phyloP scores from a whole-genome alignment of 345 rosid genomes.

The Camelina neglecta region DNA sequence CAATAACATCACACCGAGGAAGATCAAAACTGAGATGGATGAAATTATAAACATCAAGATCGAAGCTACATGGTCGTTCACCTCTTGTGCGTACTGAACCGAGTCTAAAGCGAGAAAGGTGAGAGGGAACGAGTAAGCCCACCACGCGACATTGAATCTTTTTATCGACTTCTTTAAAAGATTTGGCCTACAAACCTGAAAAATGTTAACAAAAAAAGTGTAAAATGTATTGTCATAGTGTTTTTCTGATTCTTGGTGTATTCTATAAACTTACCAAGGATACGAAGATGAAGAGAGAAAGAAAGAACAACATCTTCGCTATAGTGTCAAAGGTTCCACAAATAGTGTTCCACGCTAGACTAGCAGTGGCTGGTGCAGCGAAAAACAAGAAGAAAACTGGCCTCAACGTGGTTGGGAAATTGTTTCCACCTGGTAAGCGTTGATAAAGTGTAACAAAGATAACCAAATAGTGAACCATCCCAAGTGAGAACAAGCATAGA shows the following conservation, averaged over 20 bases:
- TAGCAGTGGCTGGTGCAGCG: slow-evolving; percentile 66
- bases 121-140: slow-evolving; percentile 66
- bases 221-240: slow-evolving; percentile 3
- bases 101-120: slow-evolving; percentile 69
- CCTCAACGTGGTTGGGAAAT: slow-evolving; percentile 50
- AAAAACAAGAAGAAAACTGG: slow-evolving; percentile 74
- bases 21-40: slow-evolving; percentile 53
- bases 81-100: slow-evolving; percentile 56
- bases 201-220: neutral
- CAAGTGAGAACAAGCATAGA: slow-evolving; percentile 64
- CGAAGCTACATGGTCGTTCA: slow-evolving; percentile 45
- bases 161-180: slow-evolving; percentile 68
- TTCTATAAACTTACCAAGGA: slow-evolving; percentile 54
- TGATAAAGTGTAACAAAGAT: slow-evolving; percentile 79
- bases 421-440: slow-evolving; percentile 52
- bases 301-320: slow-evolving; percentile 64
- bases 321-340: slow-evolving; percentile 53
- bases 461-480: slow-evolving; percentile 67
- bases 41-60: slow-evolving; percentile 52
- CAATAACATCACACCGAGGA: slow-evolving; percentile 55
- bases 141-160: slow-evolving; percentile 73
- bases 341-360: slow-evolving; percentile 71
- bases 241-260: neutral
- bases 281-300: slow-evolving; percentile 59
- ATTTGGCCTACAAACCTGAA: slow-evolving; percentile 64